Evolutionary conservation across 345 rosid species (phyloP), one percentile per base, ranked within the genome.

Genomic region (Hypericum androsaemum): DNA sequence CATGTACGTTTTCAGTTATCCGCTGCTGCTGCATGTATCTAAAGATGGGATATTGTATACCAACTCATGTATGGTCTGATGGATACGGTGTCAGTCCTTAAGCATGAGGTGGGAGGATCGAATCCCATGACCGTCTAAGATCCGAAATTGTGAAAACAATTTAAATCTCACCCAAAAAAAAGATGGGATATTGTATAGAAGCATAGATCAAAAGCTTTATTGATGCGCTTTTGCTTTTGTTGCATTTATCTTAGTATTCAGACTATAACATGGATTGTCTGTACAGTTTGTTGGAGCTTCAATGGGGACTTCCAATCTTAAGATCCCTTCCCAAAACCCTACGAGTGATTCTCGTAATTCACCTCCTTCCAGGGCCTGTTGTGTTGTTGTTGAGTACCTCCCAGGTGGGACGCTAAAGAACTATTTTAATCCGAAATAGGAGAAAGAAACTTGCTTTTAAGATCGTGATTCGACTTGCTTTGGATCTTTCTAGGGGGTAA

Each of bases 401-500:
- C 63, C 63, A 36, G 67, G 72, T 52, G 72, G 72, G 56, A 67
- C 67, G 16, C 56, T 67, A 57, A 67, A 67, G 67, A 57, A 57
- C 22, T 67, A 50, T n/a, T 47, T 53, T 67, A 52, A 52, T 67
- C 63, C 56, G 72, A 62, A 67, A 62, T 62, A 61, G 63, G 47
- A 67, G 72, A 62, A 67, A 62, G 67, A 67, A 67, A 67, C 67
- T 67, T 47, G 63, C 67, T 63, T 62, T 57, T 41, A 67, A 61
- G 63, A 35, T 57, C 57, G 72, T 67, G 56, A 67, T 57, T 61
- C 66, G 56, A 47, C 71, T 67, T 57, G 56, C 71, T 41, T 61
- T 67, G 71, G 71, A 67, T 63, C 66, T 67, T 41, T 57, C 71
- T 41, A 57, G 66, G 43, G 71, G 71, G 71, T 67, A 67, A 57